These are phyloP conservation scores for Saposhnikovia divaricata DNA, from an alignment of 129 eudicot genomes.

Conservation along the genomic window DNA sequence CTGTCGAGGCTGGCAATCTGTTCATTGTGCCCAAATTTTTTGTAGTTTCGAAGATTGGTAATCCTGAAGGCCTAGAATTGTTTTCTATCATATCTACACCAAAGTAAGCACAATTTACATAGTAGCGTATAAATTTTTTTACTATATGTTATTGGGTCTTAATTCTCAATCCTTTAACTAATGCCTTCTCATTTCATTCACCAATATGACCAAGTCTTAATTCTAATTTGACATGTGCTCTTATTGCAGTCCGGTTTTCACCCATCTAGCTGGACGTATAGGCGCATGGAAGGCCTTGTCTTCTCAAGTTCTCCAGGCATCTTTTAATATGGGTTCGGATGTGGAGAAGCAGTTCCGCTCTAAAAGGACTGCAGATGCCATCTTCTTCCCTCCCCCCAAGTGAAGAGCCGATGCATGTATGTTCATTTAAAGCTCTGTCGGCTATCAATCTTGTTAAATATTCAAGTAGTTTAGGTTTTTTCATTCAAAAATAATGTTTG, in stretches of 20 bases:
- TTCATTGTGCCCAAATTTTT: slow-evolving; percentile 83
- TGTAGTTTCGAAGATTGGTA: slow-evolving; percentile 74
- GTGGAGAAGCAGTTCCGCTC: slow-evolving; percentile 60
- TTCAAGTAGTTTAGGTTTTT: neutral
- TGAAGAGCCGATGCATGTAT: slow-evolving; percentile 7
- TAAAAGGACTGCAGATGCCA: slow-evolving; percentile 52
- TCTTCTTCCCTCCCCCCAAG: slow-evolving; percentile 72
- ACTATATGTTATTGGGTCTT: neutral
- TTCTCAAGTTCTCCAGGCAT: slow-evolving; percentile 60
- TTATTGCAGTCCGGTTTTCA: slow-evolving; percentile 51
- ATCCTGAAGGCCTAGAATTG: slow-evolving; percentile 74
- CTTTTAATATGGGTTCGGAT: slow-evolving; percentile 53
- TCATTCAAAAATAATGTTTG: neutral
- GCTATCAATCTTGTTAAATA: neutral
- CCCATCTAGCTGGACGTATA: slow-evolving; percentile 75
- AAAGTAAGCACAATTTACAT: slow-evolving; percentile 41
- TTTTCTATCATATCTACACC: slow-evolving; percentile 82
- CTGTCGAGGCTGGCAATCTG: slow-evolving; percentile 54
- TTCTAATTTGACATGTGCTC: neutral
- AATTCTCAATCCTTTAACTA: neutral
- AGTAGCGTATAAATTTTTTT: neutral
- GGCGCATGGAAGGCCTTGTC: slow-evolving; percentile 68
- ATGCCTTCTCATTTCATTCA: neutral
- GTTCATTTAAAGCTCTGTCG: neutral
- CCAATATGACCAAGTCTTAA: neutral